These are phyloP conservation scores for Coprinopsis cinerea DNA, from an alignment of 768 basidiomycete genomes.

Conservation along the genomic window DNA sequence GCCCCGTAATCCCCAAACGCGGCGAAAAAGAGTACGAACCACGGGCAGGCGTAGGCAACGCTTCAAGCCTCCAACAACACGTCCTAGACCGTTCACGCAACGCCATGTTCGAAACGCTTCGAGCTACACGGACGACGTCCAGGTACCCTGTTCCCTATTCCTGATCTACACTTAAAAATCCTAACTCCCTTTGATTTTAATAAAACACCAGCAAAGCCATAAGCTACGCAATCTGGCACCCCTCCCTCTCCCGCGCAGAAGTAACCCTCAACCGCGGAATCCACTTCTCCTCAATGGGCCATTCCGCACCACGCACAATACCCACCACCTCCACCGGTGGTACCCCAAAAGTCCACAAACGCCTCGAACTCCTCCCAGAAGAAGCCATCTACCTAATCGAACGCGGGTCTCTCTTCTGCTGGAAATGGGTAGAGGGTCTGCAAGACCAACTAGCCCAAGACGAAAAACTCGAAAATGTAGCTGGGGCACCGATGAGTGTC, in stretches of 20 bases:
- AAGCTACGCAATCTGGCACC: conserved; percentile 80
- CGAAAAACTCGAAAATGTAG: conserved; percentile 32
- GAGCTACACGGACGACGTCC: conserved; percentile 66
- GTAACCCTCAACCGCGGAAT: conserved; percentile 77
- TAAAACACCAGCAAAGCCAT: conserved; percentile 53
- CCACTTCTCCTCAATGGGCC: conserved; percentile 76
- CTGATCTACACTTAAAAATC: neutral
- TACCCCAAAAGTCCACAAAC: conserved; percentile 47
- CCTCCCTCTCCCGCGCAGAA: conserved; percentile 54
- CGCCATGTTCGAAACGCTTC: conserved; percentile 85
- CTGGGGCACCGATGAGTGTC: conserved; percentile 79
- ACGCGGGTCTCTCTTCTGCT: conserved; percentile 82
- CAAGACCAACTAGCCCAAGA: conserved; percentile 24
- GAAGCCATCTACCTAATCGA: conserved; percentile 93
- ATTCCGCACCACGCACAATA: conserved; percentile 54
- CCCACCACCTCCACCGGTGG: conserved; percentile 22
- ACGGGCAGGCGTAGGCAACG: conserved; percentile 48
- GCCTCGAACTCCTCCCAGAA: conserved; percentile 87
- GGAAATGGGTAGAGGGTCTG: conserved; percentile 42
- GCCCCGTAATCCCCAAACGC: conserved; percentile 85
- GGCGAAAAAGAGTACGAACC: conserved; percentile 99
- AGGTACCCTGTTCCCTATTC: conserved; percentile 45
- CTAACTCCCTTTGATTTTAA: neutral
- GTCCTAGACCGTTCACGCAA: conserved; percentile 72
- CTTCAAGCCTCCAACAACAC: conserved; percentile 73